phyloP scores from a whole-genome alignment of 768 basidiomycete species.

The Kockovaella imperatae region DNA sequence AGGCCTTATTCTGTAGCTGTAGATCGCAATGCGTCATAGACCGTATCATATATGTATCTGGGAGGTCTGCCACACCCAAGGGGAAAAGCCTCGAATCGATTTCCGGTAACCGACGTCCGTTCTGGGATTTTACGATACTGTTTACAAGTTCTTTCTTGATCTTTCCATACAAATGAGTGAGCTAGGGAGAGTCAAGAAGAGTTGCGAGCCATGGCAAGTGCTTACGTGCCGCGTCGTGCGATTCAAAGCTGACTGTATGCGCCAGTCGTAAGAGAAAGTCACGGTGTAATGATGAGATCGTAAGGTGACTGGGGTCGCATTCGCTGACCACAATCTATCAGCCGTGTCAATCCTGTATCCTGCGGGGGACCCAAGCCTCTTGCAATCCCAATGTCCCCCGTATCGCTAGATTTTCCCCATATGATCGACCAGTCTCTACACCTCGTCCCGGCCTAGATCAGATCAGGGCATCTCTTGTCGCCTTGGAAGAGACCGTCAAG shows the following conservation, averaged over 20 bases:
- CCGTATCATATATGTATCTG: too few species aligned
- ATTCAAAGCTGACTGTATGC: not conserved
- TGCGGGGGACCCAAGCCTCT: slow-evolving; percentile 1
- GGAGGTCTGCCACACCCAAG: too few species aligned
- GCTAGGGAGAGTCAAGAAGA: not conserved
- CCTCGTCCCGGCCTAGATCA: not conserved
- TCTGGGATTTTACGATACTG: too few species aligned
- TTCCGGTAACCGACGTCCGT: too few species aligned
- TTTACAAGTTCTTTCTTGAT: too few species aligned
- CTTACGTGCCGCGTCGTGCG: too few species aligned
- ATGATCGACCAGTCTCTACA: not conserved
- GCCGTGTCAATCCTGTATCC: slow-evolving; percentile 13
- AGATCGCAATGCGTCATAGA: too few species aligned
- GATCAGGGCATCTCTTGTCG: not conserved
- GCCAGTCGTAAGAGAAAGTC: not conserved
- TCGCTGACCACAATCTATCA: not conserved
- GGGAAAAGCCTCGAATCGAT: too few species aligned
- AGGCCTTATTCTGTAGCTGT: too few species aligned
- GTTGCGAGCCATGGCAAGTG: not conserved
- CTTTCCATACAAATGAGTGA: too few species aligned
- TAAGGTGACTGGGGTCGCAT: not conserved
- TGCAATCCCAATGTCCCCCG: not conserved
- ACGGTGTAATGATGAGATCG: not conserved
- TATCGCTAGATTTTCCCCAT: not conserved
- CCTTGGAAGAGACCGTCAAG: not conserved